Percentiles rank a stretch among this genome's conserved stretches.
Conservation (phyloP, 139 green algal genomes). For the Coelastrella sp. region DNA sequence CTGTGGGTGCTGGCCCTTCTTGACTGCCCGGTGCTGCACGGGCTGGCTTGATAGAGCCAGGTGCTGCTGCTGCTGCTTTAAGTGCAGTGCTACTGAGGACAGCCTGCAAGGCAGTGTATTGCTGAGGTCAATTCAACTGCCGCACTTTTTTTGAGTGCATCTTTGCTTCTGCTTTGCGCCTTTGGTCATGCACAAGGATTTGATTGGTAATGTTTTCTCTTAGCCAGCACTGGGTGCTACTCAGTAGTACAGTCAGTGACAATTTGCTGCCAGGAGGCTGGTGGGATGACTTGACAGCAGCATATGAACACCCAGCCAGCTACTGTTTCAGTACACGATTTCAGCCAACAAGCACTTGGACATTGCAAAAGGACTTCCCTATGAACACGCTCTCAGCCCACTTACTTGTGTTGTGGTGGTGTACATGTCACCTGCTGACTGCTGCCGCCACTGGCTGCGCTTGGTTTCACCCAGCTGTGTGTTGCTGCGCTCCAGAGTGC, state of each 20-base stretch:
- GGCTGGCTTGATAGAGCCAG: neutral
- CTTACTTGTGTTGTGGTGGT: neutral
- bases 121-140: neutral
- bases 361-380: no score
- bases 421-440: conserved; percentile 14
- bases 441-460: conserved; percentile 6
- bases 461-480: neutral
- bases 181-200: neutral
- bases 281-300: no score
- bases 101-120: neutral
- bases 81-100: neutral
- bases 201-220: neutral
- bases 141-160: no score
- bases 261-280: no score
- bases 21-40: neutral
- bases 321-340: no score
- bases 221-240: no score
- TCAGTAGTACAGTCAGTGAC: no score
- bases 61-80: conserved; percentile 8
- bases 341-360: no score
- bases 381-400: neutral
- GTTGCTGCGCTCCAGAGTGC: conserved; percentile 20
- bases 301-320: no score
- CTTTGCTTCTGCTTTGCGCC: no score
- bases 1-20: neutral